Percentiles rank a stretch among this genome's conserved stretches.
Evolutionary conservation across 73 alveolate species (phyloP).

Genomic region (Tetrahymena thermophila): DNA sequence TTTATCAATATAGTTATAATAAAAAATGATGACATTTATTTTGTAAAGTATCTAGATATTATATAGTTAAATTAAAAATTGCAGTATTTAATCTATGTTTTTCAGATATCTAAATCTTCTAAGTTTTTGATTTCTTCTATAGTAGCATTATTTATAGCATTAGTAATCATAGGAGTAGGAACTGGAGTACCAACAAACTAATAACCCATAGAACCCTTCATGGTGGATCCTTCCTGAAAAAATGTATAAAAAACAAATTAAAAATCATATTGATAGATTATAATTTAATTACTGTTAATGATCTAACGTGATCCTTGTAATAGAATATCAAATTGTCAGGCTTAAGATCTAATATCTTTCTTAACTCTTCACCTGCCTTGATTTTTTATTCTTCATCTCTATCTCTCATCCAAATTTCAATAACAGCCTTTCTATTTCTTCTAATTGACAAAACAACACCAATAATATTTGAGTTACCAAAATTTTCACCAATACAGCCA

Average conservation of each 20-base stretch:
- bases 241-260: not conserved
- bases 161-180: conserved; percentile 14
- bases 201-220: conserved; percentile 32
- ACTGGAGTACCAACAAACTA: conserved; percentile 20
- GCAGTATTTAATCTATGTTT: not conserved
- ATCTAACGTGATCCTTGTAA: conserved; percentile 23
- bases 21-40: not conserved
- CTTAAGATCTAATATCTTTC: conserved; percentile 15
- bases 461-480: conserved; percentile 26
- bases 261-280: not conserved
- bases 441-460: conserved; percentile 42
- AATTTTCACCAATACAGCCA: conserved; percentile 44
- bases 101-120: not conserved
- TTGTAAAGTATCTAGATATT: not conserved
- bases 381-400: conserved; percentile 22
- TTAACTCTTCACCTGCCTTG: conserved; percentile 35
- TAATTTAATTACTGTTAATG: not conserved
- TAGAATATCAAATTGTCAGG: conserved; percentile 29
- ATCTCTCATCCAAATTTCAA: conserved; percentile 39
- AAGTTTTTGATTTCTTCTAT: not conserved
- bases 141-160: not conserved
- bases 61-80: no score
- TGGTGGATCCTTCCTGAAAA: conserved; percentile 29
- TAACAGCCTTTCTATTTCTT: conserved; percentile 20
- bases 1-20: not conserved